Percentiles rank a stretch among this genome's conserved stretches.
phyloP scores from a whole-genome alignment of 805 yeast species.

The Wickerhamiella lipophila region DNA sequence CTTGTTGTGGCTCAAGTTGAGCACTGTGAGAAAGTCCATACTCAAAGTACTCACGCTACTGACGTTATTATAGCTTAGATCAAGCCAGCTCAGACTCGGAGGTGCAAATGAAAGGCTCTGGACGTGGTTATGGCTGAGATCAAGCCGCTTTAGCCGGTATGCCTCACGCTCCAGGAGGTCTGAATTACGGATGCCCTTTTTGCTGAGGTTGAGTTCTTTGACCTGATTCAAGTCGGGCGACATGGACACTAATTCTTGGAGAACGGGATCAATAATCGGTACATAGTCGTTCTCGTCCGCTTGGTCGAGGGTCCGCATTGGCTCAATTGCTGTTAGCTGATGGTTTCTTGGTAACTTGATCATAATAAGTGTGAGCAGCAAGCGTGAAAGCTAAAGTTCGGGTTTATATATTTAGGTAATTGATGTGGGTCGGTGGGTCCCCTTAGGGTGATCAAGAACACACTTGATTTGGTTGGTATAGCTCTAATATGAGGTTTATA shows the following conservation, averaged over 20 bases:
- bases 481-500: too few species aligned
- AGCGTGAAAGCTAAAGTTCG: too few species aligned
- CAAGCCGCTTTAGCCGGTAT: slow-evolving; percentile 17
- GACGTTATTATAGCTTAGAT: slow-evolving; percentile 15
- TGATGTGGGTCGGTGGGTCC: not conserved
- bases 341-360: too few species aligned
- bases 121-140: slow-evolving; percentile 15
- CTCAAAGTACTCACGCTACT: slow-evolving; percentile 17
- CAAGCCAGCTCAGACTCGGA: slow-evolving; percentile 14
- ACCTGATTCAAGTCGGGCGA: slow-evolving; percentile 10
- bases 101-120: slow-evolving; percentile 20
- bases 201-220: slow-evolving; percentile 13
- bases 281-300: not conserved
- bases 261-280: not conserved
- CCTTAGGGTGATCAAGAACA: too few species aligned
- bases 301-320: not conserved
- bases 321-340: not conserved
- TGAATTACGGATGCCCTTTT: slow-evolving; percentile 15
- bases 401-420: not conserved
- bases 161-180: slow-evolving; percentile 17
- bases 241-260: not conserved
- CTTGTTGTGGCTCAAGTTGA: slow-evolving; percentile 17
- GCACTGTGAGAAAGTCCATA: slow-evolving; percentile 14
- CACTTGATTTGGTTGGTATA: too few species aligned
- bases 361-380: too few species aligned